Percentiles rank a stretch among this genome's conserved stretches.
Conservation (phyloP, 768 basidiomycete genomes). For the Termitomyces eurrhizus region DNA sequence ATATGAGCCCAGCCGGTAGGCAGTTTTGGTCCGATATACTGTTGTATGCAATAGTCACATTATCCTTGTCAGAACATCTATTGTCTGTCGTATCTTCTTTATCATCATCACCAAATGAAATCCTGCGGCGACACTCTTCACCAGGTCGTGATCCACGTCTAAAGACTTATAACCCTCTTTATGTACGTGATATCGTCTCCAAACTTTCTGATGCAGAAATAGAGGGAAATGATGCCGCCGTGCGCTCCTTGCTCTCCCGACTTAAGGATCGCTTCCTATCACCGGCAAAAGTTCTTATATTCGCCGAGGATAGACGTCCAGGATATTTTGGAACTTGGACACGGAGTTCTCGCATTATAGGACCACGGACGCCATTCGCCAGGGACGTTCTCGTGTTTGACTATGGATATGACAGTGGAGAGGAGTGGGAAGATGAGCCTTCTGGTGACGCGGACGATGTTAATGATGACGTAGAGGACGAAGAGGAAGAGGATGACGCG, state of each 20-base stretch:
- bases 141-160: slow-evolving; percentile 21
- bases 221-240: slow-evolving; percentile 62
- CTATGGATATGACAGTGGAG: slow-evolving; percentile 92
- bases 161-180: slow-evolving; percentile 33
- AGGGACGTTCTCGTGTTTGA: slow-evolving; percentile 76
- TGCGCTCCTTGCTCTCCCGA: slow-evolving; percentile 57
- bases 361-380: slow-evolving; percentile 80
- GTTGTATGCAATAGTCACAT: slow-evolving; percentile 4
- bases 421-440: slow-evolving; percentile 93
- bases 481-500: slow-evolving; percentile 52
- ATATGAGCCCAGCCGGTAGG: slow-evolving; percentile 40
- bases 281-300: slow-evolving; percentile 81
- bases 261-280: slow-evolving; percentile 60
- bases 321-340: slow-evolving; percentile 97
- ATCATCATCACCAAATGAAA: slow-evolving; percentile 22
- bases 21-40: background rate
- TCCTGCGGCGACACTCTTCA: slow-evolving; percentile 15
- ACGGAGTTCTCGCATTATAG: slow-evolving; percentile 69
- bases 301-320: slow-evolving; percentile 80
- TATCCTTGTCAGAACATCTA: slow-evolving; percentile 32
- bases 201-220: slow-evolving; percentile 77
- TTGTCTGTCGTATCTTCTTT: slow-evolving; percentile 31
- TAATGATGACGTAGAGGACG: slow-evolving; percentile 64
- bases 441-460: slow-evolving; percentile 77
- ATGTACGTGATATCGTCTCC: slow-evolving; percentile 46